These are phyloP conservation scores for Pleomassaria siparia DNA, from an alignment of 2,329 filamentous ascomycete species.

Conservation along the genomic window DNA sequence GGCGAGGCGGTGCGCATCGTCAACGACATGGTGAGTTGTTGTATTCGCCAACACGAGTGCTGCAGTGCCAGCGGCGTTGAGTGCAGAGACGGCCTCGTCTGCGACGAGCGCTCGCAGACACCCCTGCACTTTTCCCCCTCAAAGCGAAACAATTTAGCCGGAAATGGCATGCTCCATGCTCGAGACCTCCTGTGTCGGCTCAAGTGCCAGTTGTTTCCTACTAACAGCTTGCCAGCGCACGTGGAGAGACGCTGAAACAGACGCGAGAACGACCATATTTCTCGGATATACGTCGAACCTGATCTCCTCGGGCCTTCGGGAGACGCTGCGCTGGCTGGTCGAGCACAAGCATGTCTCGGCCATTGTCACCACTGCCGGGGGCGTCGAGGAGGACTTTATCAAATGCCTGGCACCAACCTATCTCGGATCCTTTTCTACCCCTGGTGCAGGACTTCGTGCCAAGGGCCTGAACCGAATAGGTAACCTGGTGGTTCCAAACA, in stretches of 20 bases:
- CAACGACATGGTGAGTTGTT: conserved; percentile 78
- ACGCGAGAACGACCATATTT: conserved; percentile 86
- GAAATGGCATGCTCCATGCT: conserved; percentile 31
- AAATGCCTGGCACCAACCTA: conserved; percentile 96
- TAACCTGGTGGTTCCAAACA: conserved; percentile 93
- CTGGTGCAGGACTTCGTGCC: conserved; percentile 74
- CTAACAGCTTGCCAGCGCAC: conserved; percentile 58
- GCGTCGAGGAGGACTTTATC: conserved; percentile 96
- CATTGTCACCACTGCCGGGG: conserved; percentile 93
- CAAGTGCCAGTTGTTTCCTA: conserved; percentile 24
- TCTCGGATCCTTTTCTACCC: conserved; percentile 78
- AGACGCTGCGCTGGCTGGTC: conserved; percentile 88
- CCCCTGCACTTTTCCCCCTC: conserved; percentile 25
- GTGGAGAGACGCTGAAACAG: conserved; percentile 79
- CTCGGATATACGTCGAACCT: conserved; percentile 97
- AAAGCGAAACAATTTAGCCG: conserved; percentile 34
- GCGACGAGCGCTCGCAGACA: conserved; percentile 10
- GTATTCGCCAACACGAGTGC: conserved; percentile 13
- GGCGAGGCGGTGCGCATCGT: conserved; percentile 88
- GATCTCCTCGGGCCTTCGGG: conserved; percentile 91
- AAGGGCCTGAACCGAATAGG: conserved; percentile 94
- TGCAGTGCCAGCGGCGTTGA: conserved; percentile 24
- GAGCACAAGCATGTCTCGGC: conserved; percentile 90
- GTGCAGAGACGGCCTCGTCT: conserved; percentile 10
- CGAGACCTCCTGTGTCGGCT: conserved; percentile 14